A percentile compares a stretch with the other conserved stretches of the same genome.
These are phyloP conservation scores for Salicornia ramosissima DNA, from an alignment of 148 eudicot species.

Conservation along the genomic window DNA sequence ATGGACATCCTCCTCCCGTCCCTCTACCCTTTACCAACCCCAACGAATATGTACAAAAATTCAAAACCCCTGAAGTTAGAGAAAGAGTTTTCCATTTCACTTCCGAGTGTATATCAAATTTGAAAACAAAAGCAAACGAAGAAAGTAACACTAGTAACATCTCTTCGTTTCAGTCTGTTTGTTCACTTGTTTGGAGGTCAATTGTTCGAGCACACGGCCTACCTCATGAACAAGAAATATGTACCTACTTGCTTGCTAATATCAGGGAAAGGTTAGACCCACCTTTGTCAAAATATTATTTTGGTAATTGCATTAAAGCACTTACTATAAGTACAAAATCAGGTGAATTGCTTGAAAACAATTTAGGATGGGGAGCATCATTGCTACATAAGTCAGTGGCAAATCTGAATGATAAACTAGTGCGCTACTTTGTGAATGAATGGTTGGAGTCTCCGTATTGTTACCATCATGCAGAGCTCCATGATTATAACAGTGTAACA, in stretches of 20 bases:
- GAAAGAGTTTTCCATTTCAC: constrained; percentile 27
- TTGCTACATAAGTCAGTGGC: constrained; percentile 8
- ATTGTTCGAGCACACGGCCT: constrained; percentile 11
- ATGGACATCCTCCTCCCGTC: background rate
- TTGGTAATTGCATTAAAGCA: constrained; percentile 15
- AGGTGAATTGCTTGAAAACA: constrained; percentile 8
- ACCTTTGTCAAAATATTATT: constrained; percentile 25
- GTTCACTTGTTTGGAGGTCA: constrained; percentile 32
- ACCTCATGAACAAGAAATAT: constrained; percentile 5
- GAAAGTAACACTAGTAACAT: constrained; percentile 7
- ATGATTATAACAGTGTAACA: background rate
- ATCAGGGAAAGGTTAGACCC: constrained; percentile 24
- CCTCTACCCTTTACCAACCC: constrained; percentile 16
- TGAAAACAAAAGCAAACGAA: constrained; percentile 25
- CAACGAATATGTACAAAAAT: constrained; percentile 2
- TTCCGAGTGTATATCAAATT: constrained; percentile 17
- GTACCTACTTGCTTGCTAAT: background rate
- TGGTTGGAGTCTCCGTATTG: constrained; percentile 9
- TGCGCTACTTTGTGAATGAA: background rate
- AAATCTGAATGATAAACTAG: background rate
- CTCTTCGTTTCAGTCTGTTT: constrained; percentile 27
- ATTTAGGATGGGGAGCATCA: constrained; percentile 5
- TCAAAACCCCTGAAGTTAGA: constrained; percentile 6
- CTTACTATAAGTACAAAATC: background rate
- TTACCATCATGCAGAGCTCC: background rate